Evolutionary conservation across 208 protist species (phyloP).

Genomic region (Lotmaria passim): DNA sequence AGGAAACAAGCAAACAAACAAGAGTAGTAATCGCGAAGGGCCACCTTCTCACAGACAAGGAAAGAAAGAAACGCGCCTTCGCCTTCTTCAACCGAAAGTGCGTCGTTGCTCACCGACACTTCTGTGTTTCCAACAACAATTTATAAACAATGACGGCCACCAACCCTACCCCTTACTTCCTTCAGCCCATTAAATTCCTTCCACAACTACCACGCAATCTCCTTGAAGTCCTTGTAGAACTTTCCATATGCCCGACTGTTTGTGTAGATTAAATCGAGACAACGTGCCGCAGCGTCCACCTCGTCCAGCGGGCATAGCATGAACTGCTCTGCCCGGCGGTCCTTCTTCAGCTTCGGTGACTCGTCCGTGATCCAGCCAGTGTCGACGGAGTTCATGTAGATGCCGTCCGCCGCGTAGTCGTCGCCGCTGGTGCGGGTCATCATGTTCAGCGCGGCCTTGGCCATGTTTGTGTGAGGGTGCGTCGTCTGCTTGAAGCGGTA

Average conservation of each 20-base stretch:
- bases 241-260: slow-evolving; percentile 76
- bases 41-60: background rate
- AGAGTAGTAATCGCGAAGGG: background rate
- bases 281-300: slow-evolving; percentile 95
- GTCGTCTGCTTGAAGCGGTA: slow-evolving; percentile 93
- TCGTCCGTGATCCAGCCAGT: slow-evolving; percentile 98
- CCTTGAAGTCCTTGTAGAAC: slow-evolving; percentile 93
- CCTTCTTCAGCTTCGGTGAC: slow-evolving; percentile 88
- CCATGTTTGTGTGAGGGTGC: slow-evolving; percentile 99
- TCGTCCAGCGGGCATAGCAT: slow-evolving; percentile 93
- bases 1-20: background rate
- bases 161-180: background rate
- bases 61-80: too few relatives aligned
- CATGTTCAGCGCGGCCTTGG: slow-evolving; percentile 99
- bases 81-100: too few relatives aligned
- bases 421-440: slow-evolving; percentile 95
- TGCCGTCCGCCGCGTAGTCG: slow-evolving; percentile 90
- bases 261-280: slow-evolving; percentile 95
- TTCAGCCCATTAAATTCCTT: too few relatives aligned
- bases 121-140: too few relatives aligned
- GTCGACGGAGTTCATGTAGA: slow-evolving; percentile 98
- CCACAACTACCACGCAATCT: slow-evolving; percentile 89
- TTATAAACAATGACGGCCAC: too few relatives aligned
- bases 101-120: too few relatives aligned
- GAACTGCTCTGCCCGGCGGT: slow-evolving; percentile 66